A percentile compares a stretch with the other conserved stretches of the same genome.
phyloP scores from a whole-genome alignment of 352 stramenopile genomes.

The Ophiocytium majus region DNA sequence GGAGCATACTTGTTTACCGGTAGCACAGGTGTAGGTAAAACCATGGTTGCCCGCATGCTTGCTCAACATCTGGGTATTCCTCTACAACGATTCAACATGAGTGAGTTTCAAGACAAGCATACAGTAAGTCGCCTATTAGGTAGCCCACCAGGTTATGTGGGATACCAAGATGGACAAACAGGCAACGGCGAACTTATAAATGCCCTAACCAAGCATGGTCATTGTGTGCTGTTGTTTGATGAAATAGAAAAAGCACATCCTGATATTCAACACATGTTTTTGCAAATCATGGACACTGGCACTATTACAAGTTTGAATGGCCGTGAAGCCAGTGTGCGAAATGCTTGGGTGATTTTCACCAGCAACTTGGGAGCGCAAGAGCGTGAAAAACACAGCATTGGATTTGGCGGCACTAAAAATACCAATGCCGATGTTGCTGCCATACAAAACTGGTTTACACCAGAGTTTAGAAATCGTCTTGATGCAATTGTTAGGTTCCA shows the following conservation, averaged over 20 bases:
- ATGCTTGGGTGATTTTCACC: too few relatives aligned
- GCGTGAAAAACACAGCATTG: too few relatives aligned
- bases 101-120: constrained; percentile 92
- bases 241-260: constrained; percentile 91
- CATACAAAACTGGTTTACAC: too few relatives aligned
- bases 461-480: too few relatives aligned
- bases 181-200: constrained; percentile 66
- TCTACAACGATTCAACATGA: constrained; percentile 93
- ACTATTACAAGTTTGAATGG: constrained; percentile 82
- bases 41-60: constrained; percentile 76
- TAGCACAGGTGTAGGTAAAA: constrained; percentile 82
- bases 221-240: constrained; percentile 87
- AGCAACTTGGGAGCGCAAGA: too few relatives aligned
- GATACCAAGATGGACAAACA: constrained; percentile 11
- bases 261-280: constrained; percentile 90
- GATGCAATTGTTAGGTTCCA: too few relatives aligned
- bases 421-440: too few relatives aligned
- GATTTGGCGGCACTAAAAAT: too few relatives aligned
- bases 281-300: constrained; percentile 85
- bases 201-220: constrained; percentile 75
- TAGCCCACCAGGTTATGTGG: constrained; percentile 63
- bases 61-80: constrained; percentile 79
- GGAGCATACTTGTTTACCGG: constrained; percentile 66
- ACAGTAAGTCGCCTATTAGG: constrained; percentile 63
- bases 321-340: too few relatives aligned